phyloP scores from a whole-genome alignment of 2,329 filamentous ascomycete genomes.

The Sporothrix globosa region DNA sequence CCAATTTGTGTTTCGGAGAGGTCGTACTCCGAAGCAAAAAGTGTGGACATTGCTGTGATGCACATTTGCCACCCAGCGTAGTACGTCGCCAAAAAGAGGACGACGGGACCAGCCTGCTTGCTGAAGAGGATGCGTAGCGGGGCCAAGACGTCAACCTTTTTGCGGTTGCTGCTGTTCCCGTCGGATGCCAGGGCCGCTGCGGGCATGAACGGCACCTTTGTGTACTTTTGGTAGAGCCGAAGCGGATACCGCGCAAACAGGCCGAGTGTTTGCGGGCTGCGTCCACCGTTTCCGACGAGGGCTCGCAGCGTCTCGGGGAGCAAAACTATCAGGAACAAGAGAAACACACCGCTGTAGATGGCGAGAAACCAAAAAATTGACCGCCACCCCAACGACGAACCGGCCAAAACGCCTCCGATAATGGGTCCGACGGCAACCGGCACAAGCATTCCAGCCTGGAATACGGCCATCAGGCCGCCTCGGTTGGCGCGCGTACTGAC shows the following conservation, averaged over 20 bases:
- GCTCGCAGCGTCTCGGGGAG: slow-evolving; percentile 63
- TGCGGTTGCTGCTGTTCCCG: slow-evolving; percentile 45
- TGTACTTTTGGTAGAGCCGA: slow-evolving; percentile 44
- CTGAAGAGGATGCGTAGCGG: slow-evolving; percentile 58
- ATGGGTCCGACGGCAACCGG: slow-evolving; percentile 61
- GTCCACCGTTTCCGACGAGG: slow-evolving; percentile 64
- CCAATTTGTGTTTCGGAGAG: slow-evolving; percentile 56
- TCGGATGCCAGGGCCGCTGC: slow-evolving; percentile 33
- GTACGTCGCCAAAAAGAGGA: slow-evolving; percentile 57
- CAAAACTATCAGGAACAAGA: slow-evolving; percentile 58
- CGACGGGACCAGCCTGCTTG: slow-evolving; percentile 59
- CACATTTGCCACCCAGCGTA: slow-evolving; percentile 61
- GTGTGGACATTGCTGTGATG: slow-evolving; percentile 56
- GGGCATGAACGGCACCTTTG: neutral
- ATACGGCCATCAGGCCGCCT: slow-evolving; percentile 71
- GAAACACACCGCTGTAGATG: slow-evolving; percentile 55
- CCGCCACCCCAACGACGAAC: slow-evolving; percentile 64
- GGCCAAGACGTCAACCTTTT: slow-evolving; percentile 60
- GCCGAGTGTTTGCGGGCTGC: slow-evolving; percentile 60
- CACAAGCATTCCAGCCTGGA: slow-evolving; percentile 61
- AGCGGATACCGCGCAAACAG: slow-evolving; percentile 58
- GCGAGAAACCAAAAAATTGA: slow-evolving; percentile 70
- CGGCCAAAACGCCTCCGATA: slow-evolving; percentile 64
- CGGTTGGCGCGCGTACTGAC: slow-evolving; percentile 69
- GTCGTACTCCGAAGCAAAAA: slow-evolving; percentile 52